phyloP scores from a whole-genome alignment of 2,329 filamentous ascomycete species.

The Neofusicoccum kwambonambiense region DNA sequence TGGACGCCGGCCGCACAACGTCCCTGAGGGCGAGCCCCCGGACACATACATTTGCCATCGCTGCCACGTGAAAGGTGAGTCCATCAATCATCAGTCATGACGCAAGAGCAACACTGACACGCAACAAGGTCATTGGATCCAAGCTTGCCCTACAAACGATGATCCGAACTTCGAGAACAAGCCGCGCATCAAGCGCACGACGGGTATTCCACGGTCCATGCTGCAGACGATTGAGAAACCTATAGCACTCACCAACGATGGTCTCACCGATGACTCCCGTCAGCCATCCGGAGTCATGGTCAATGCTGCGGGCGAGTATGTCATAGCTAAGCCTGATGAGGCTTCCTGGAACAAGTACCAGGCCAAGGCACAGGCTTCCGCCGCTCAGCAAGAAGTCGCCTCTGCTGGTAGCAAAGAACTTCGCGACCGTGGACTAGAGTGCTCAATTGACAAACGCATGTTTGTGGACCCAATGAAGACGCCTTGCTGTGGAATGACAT shows the following conservation, averaged over 20 bases:
- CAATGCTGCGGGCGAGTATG: slow-evolving; percentile 95
- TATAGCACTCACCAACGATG: slow-evolving; percentile 67
- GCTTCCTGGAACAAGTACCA: slow-evolving; percentile 96
- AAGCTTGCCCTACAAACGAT: slow-evolving; percentile 96
- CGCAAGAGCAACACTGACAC: slow-evolving; percentile 27
- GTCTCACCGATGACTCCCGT: slow-evolving; percentile 75
- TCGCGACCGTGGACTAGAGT: slow-evolving; percentile 84
- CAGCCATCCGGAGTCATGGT: slow-evolving; percentile 91
- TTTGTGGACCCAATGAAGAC: slow-evolving; percentile 99
- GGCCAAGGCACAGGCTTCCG: slow-evolving; percentile 84
- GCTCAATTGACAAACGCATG: slow-evolving; percentile 94
- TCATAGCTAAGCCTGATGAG: slow-evolving; percentile 93
- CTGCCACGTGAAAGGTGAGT: slow-evolving; percentile 80
- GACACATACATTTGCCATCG: slow-evolving; percentile 95
- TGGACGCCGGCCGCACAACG: slow-evolving; percentile 64
- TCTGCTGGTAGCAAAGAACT: slow-evolving; percentile 80
- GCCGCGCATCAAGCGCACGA: slow-evolving; percentile 91
- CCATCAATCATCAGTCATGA: background rate
- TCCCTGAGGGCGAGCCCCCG: slow-evolving; percentile 90
- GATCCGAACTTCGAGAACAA: slow-evolving; percentile 94
- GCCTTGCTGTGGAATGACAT: slow-evolving; percentile 96
- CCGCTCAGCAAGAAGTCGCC: slow-evolving; percentile 75
- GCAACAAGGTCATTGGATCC: slow-evolving; percentile 83
- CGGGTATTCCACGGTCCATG: slow-evolving; percentile 93
- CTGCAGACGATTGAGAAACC: slow-evolving; percentile 95